phyloP scores from a whole-genome alignment of 1,284 basidiomycete genomes.

The Ganoderma sinense region DNA sequence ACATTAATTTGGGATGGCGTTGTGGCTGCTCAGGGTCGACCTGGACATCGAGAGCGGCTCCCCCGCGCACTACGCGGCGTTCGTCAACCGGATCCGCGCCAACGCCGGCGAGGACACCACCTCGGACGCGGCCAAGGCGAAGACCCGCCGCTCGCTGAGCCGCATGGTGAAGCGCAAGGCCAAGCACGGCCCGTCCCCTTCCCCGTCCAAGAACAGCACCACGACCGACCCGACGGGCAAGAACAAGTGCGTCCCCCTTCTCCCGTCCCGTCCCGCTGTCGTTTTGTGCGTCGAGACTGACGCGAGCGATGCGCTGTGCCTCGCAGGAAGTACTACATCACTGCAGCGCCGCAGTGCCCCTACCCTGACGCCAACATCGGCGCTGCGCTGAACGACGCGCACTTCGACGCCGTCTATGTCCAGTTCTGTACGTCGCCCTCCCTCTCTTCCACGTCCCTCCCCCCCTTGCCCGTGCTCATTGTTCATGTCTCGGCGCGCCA shows the following conservation, averaged over 20 bases:
- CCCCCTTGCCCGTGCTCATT: neutral
- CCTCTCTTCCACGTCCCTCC: neutral
- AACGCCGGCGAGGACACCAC: conserved; percentile 45
- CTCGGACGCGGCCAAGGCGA: conserved; percentile 50
- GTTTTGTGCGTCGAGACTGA: neutral
- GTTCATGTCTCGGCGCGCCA: conserved; percentile 8
- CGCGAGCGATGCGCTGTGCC: no score
- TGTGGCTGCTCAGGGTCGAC: conserved; percentile 53
- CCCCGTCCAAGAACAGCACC: conserved; percentile 15
- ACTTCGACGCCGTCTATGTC: conserved; percentile 68
- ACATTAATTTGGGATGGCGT: neutral
- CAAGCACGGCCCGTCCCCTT: neutral
- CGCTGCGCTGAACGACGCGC: conserved; percentile 55
- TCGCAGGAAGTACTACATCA: conserved; percentile 55
- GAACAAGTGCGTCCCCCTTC: conserved; percentile 21
- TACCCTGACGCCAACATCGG: conserved; percentile 66
- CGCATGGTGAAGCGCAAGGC: conserved; percentile 6
- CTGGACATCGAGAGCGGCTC: conserved; percentile 71
- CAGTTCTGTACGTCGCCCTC: conserved; percentile 53
- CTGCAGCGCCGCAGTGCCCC: conserved; percentile 66
- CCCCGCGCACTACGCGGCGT: conserved; percentile 58
- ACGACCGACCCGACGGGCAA: conserved; percentile 16
- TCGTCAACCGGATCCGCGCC: conserved; percentile 58
- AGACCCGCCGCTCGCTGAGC: conserved; percentile 3
- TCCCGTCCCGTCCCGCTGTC: no score